Base-by-base conservation (phyloP, 2,329 filamentous ascomycete species). In the Mycosphaerella sp. region DNA sequence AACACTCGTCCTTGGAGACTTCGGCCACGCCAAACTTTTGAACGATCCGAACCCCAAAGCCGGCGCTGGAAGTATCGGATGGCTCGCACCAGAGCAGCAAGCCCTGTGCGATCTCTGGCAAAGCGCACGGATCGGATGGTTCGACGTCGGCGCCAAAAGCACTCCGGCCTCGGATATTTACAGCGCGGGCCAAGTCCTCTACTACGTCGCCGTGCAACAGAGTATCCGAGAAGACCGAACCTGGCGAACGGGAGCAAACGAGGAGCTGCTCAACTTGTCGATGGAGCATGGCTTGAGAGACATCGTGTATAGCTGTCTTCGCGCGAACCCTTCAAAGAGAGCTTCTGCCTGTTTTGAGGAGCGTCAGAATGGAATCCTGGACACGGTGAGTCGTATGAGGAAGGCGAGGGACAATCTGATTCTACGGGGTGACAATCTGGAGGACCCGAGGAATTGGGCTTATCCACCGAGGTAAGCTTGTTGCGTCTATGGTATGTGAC, bases 1-100 rank as follows among this genome's bases (percentile, higher is more conserved):
- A 4, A 49, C 59, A 4, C 11, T 64, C 4, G 49, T 60, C 9
- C 51, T 64, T 1, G 61, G 57, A 1, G 60, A 64, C 43, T 61
- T 59, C 17, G 62, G 59, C 2, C 17, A 40, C 9, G 45, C 56
- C 1, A 51, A 53, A 9, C 14, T 52, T 1, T 45, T 47, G 0
- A 21, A 14, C 8, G 26, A 53, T 1, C 26, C 12, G 1, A 45
- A 54, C 9, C 31, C 45, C 2, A 48, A 43, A 4, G 46, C 54
- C 4, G 38, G 38, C 12, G 11, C 34, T 9, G 59, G 59, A 2
- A 61, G 56, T 1, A 14, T 10, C 1, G 39, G 2, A 2, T 59
- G 44, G 17, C 23, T 51, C 7, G 48, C 56, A 6, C 59, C 59
- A 0, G 56, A 57, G 12, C 54, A 57, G 21, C 23, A 38, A 8